A percentile compares a stretch with the other conserved stretches of the same genome.
These are phyloP conservation scores for Anthracocystis walkeri DNA, from an alignment of 1,284 basidiomycete species.

Conservation along the genomic window DNA sequence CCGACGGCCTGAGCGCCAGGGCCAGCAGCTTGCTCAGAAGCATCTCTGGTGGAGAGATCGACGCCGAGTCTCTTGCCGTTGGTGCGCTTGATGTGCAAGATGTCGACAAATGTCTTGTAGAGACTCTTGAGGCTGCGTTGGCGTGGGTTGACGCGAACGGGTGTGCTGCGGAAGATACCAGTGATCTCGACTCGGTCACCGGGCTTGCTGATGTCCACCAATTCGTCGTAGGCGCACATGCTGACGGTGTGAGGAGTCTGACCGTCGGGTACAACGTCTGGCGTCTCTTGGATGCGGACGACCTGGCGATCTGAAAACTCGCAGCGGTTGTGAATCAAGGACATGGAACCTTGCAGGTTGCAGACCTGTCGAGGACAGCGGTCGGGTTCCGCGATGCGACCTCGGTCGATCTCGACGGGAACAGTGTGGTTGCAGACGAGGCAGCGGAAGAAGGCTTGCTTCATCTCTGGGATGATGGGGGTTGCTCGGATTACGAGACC, in stretches of 20 bases:
- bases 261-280: conserved; percentile 95
- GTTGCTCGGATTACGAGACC: conserved; percentile 97
- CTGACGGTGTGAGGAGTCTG: conserved; percentile 98
- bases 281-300: conserved; percentile 94
- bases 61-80: conserved; percentile 78
- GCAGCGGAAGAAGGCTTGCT: conserved; percentile 96
- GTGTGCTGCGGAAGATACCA: conserved; percentile 93
- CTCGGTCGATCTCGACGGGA: conserved; percentile 93
- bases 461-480: conserved; percentile 98
- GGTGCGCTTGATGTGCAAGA: conserved; percentile 89
- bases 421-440: conserved; percentile 94
- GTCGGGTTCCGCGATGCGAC: conserved; percentile 91
- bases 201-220: conserved; percentile 93
- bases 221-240: conserved; percentile 93
- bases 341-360: conserved; percentile 86
- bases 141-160: conserved; percentile 91
- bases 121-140: conserved; percentile 91
- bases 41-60: conserved; percentile 81
- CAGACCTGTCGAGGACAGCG: conserved; percentile 94
- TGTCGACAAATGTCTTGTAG: conserved; percentile 97
- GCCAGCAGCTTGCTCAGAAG: conserved; percentile 63
- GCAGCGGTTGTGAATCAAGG: conserved; percentile 94
- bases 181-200: conserved; percentile 92
- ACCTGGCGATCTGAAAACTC: conserved; percentile 96
- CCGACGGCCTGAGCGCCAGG: conserved; percentile 77